Base-by-base conservation (phyloP, 108 stramenopile genomes). In the Nitzschia sp. region DNA sequence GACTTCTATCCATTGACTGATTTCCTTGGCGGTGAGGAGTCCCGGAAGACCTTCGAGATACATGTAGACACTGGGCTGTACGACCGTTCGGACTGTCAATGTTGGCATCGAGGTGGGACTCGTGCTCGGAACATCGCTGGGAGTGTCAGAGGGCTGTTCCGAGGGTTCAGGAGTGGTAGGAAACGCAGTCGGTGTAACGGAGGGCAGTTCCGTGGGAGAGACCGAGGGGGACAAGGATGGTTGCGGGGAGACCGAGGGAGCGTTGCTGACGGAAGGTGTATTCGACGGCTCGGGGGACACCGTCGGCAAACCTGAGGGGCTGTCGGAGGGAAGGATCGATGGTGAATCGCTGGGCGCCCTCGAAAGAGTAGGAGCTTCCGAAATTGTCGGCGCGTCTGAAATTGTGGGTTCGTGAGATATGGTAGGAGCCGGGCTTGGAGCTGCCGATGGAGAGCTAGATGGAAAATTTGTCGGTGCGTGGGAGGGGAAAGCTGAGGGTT, bases 1-100 rank as follows among this genome's bases (percentile, higher is more conserved):
- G n/a, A 73, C 34, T 26, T 58, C 38, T 21, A 36, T n/a, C 72
- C 72, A 73, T 25, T 35, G 9, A 23, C 23, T 19, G 22, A 15
- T 23, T 27, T 65, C 29, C 1, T n/a, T 58, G 0, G 11, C 21
- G 8, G 27, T 59, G n/a, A 66, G 21, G 13, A 50, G 25, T 21
- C n/a, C 3, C 3, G 59, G 58, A 1, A 73, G 22, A 2, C 57
- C 64, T 23, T 16, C 16, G 32, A 73, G 9, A 17, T 57, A 22
- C 72, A 73, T 73, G 27, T 15, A 21, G 17, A 66, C 58, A 28
- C 30, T 36, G 5, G 29, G 11, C 52, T 58, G 30, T n/a, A 33
- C 26, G 30, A 45, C 22, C 5, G 57, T 55, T 4, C 46, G 19
- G 3, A n/a, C 26, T 8, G 13, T 9, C 16, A 53, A 13, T 15